Evolutionary conservation across 352 stramenopile genomes (phyloP).

Genomic region (Phytophthora fragariaefolia): DNA sequence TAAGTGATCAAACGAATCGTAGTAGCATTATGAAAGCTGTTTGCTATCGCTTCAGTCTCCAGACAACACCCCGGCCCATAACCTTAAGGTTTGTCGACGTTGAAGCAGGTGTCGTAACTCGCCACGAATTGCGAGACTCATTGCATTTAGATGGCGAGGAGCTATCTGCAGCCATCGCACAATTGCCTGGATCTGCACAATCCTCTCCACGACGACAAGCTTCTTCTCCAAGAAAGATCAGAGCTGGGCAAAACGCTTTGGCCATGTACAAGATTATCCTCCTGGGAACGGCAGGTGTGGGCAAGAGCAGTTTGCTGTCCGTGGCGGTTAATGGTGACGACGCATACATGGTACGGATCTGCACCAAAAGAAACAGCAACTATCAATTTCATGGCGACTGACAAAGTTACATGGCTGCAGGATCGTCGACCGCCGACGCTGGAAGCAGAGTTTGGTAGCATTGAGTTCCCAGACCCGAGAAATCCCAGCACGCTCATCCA

Average conservation of each 20-base stretch:
- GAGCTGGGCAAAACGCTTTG: neutral
- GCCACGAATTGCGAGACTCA: conserved; percentile 72
- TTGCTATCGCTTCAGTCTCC: conserved; percentile 40
- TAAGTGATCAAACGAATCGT: too few species aligned
- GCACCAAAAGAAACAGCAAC: neutral
- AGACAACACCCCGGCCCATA: conserved; percentile 59
- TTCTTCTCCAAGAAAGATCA: conserved; percentile 17
- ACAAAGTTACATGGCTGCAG: conserved; percentile 24
- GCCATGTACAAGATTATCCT: conserved; percentile 83
- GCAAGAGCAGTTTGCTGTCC: conserved; percentile 79
- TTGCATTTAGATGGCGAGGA: conserved; percentile 54
- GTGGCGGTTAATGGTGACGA: conserved; percentile 66
- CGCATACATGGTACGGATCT: conserved; percentile 48
- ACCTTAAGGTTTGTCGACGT: conserved; percentile 80
- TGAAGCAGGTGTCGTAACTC: conserved; percentile 78
- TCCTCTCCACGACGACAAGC: conserved; percentile 25
- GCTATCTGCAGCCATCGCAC: conserved; percentile 28
- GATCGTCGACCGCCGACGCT: conserved; percentile 68
- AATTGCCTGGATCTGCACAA: conserved; percentile 14
- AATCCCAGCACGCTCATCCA: conserved; percentile 63
- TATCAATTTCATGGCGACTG: neutral
- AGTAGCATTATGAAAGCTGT: neutral
- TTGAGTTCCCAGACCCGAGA: conserved; percentile 67
- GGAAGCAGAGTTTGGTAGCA: conserved; percentile 78
- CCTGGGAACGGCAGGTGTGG: conserved; percentile 76